These are phyloP conservation scores for Starmerella potacharoeniae DNA, from an alignment of 805 yeast genomes.

Conservation along the genomic window DNA sequence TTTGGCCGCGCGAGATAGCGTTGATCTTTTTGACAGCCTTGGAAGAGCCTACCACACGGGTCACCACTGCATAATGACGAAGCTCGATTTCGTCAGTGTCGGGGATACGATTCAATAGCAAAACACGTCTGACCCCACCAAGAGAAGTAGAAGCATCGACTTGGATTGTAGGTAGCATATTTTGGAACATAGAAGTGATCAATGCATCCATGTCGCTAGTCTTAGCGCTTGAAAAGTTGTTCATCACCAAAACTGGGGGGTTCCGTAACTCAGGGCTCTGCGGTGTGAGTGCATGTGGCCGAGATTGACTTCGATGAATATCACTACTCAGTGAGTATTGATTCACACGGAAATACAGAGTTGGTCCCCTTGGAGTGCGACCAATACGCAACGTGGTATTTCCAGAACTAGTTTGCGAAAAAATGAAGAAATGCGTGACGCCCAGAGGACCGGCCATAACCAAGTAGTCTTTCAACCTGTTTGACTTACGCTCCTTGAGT, in stretches of 20 bases:
- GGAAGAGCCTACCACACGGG: conserved; percentile 62
- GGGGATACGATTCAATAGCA: conserved; percentile 64
- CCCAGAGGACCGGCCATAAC: conserved; percentile 98
- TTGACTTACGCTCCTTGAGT: conserved; percentile 73
- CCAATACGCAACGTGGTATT: conserved; percentile 73
- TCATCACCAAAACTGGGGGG: conserved; percentile 87
- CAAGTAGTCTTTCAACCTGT: conserved; percentile 81
- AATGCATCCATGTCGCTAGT: conserved; percentile 66
- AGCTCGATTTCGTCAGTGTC: conserved; percentile 66
- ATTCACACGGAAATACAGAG: conserved; percentile 66
- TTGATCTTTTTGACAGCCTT: conserved; percentile 61
- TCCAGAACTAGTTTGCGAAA: conserved; percentile 65
- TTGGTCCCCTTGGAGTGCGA: conserved; percentile 89
- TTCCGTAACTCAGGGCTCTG: conserved; percentile 42
- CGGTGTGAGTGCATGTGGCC: conserved; percentile 56
- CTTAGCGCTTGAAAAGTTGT: conserved; percentile 66
- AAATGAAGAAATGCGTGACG: conserved; percentile 75
- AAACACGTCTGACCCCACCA: conserved; percentile 64
- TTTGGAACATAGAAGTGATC: conserved; percentile 81
- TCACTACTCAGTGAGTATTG: conserved; percentile 76
- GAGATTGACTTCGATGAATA: conserved; percentile 52
- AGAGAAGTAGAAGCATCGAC: conserved; percentile 66
- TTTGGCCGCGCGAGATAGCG: conserved; percentile 49
- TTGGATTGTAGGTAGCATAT: conserved; percentile 88
- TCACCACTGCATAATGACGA: conserved; percentile 81